Base-by-base conservation (phyloP, 148 eudicot genomes). In the Rhododendron ferrugineum region DNA sequence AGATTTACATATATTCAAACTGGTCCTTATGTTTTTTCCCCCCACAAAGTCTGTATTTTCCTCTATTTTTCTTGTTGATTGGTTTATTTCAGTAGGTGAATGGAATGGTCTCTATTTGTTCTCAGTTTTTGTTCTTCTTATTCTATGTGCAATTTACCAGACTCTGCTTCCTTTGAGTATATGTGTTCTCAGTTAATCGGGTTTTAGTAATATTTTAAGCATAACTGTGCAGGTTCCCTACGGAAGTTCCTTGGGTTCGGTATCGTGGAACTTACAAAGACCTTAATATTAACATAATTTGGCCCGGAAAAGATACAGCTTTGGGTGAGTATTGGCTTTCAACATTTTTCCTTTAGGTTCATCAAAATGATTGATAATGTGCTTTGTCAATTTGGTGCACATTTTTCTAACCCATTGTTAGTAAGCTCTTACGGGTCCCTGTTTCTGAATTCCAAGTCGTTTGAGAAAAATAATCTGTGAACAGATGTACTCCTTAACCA, bases 171-270 rank as follows among this genome's bases (percentile, higher is more conserved):
- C 34, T 82, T 47, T 60, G 64, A 22, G 40, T 47, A 22, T 56
- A 6, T 37, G 66, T 82, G 75, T 82, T 40, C 73, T 47, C 60
- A 30, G 72, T 70, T 73, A 28, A 68, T 73, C 4, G 30, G 37
- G 58, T 30, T 66, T 81, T 52, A 56, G 6, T 78, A 22, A 42
- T 60, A 11, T n/a, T 64, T 10, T 82, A 13, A 42, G 9, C 23
- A 10, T 14, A 58, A 56, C 46, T 32, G 70, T 92, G 91, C 93
- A 97, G 99, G 91, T 97, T 91, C 78, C 96, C 99, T 0, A 88
- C 91, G 86, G 99, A 94, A 47, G 98, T 95, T 68, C 99, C 99
- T 68, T 97, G 99, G 99, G 94, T 95, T 88, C 91, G 98, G 13
- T 95, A 92, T 88, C 90, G 87, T 88, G 99, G 99, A 30, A 83